These are phyloP conservation scores for Ceratobasidium sp. DNA, from an alignment of 1,284 basidiomycete genomes.

Conservation along the genomic window DNA sequence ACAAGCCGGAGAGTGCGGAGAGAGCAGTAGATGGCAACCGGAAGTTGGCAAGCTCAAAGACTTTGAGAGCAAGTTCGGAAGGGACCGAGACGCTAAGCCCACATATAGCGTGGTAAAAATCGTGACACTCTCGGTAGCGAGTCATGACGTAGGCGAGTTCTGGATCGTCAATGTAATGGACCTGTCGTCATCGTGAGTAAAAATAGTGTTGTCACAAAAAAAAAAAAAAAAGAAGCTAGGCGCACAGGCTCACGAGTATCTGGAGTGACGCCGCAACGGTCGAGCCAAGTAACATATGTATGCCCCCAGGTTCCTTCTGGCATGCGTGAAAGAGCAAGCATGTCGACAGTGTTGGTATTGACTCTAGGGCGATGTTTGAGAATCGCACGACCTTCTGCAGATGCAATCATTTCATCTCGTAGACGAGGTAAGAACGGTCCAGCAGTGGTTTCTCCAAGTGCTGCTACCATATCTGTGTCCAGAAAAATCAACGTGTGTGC, in stretches of 20 bases:
- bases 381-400: slow-evolving; percentile 83
- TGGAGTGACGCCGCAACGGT: slow-evolving; percentile 90
- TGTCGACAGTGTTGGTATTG: slow-evolving; percentile 80
- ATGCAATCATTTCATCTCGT: slow-evolving; percentile 81
- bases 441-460: slow-evolving; percentile 90
- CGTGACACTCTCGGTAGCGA: slow-evolving; percentile 97
- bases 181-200: slow-evolving; percentile 61
- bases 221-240: slow-evolving; percentile 47
- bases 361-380: slow-evolving; percentile 87
- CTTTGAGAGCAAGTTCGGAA: slow-evolving; percentile 96
- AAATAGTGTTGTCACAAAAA: not conserved
- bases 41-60: slow-evolving; percentile 94
- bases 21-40: slow-evolving; percentile 89
- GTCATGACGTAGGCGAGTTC: slow-evolving; percentile 98
- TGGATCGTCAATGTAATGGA: slow-evolving; percentile 92
- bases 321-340: slow-evolving; percentile 71
- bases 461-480: slow-evolving; percentile 87
- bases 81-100: slow-evolving; percentile 89
- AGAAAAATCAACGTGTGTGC: slow-evolving; percentile 42
- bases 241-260: slow-evolving; percentile 92
- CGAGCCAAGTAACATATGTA: slow-evolving; percentile 92
- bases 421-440: slow-evolving; percentile 82
- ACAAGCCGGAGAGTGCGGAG: slow-evolving; percentile 73
- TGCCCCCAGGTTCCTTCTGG: slow-evolving; percentile 87
- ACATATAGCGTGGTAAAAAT: slow-evolving; percentile 93